phyloP scores from a whole-genome alignment of 352 stramenopile species.

The Phytophthora citrophthora region DNA sequence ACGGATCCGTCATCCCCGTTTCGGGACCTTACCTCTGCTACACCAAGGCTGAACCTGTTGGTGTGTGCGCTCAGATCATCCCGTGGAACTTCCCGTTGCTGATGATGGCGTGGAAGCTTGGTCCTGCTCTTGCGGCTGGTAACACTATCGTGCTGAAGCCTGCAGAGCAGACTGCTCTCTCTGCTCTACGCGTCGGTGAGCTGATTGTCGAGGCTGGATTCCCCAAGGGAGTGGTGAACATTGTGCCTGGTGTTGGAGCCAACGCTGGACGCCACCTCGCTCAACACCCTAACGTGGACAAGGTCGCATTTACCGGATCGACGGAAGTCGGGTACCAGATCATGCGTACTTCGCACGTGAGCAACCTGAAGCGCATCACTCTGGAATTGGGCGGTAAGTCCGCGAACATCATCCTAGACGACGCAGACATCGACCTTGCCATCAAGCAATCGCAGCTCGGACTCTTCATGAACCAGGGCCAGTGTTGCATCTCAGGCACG shows the following conservation, averaged over 20 bases:
- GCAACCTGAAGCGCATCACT: slow-evolving; percentile 77
- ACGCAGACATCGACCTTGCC: slow-evolving; percentile 71
- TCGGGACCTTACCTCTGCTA: slow-evolving; percentile 62
- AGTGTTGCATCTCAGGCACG: slow-evolving; percentile 85
- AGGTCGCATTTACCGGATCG: slow-evolving; percentile 82
- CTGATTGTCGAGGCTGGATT: slow-evolving; percentile 83
- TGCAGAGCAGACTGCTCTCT: slow-evolving; percentile 93
- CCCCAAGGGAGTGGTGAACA: slow-evolving; percentile 85
- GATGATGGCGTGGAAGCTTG: slow-evolving; percentile 96
- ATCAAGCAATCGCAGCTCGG: slow-evolving; percentile 52
- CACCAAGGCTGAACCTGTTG: slow-evolving; percentile 79
- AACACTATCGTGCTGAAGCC: slow-evolving; percentile 96
- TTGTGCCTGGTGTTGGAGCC: slow-evolving; percentile 60
- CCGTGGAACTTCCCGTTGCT: slow-evolving; percentile 97
- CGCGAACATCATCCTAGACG: slow-evolving; percentile 70
- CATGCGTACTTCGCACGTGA: slow-evolving; percentile 54
- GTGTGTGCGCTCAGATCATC: slow-evolving; percentile 71
- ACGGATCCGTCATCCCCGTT: slow-evolving; percentile 74
- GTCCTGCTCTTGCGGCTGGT: slow-evolving; percentile 86
- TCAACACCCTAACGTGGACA: slow-evolving; percentile 66
- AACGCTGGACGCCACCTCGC: slow-evolving; percentile 46
- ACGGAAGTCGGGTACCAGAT: slow-evolving; percentile 64
- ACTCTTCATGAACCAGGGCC: slow-evolving; percentile 87
- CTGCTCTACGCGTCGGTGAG: slow-evolving; percentile 87
- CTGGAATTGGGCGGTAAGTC: slow-evolving; percentile 82